A percentile compares a stretch with the other conserved stretches of the same genome.
Conservation (phyloP, 495 filamentous ascomycete species). For the Podospora comata region DNA sequence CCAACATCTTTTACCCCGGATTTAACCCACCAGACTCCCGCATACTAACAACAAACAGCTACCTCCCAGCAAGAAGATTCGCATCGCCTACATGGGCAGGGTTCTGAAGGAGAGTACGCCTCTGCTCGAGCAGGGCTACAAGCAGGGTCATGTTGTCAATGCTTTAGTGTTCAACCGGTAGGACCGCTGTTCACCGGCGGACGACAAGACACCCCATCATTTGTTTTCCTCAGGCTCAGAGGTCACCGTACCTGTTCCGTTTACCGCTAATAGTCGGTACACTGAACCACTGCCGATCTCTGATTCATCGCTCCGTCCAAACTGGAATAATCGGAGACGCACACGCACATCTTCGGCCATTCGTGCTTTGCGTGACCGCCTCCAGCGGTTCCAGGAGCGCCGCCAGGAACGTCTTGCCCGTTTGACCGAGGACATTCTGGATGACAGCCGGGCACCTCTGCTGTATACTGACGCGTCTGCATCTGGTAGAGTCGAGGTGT, state of each 20-base stretch:
- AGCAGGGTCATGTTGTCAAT: constrained; percentile 71
- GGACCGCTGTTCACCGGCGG: constrained; percentile 7
- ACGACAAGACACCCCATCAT: not conserved
- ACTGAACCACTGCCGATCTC: not conserved
- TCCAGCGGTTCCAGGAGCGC: not conserved
- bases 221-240: not conserved
- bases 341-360: not conserved
- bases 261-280: not conserved
- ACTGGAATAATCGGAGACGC: not conserved
- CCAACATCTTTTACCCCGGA: not conserved
- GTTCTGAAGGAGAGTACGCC: constrained; percentile 66
- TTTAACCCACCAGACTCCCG: not conserved
- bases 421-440: not conserved
- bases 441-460: not conserved
- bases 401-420: not conserved
- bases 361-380: not conserved
- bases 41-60: constrained; percentile 40
- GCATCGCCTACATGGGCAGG: constrained; percentile 74
- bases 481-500: not conserved
- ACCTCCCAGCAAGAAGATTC: constrained; percentile 53
- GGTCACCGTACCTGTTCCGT: not conserved
- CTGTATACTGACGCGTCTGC: not conserved
- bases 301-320: not conserved
- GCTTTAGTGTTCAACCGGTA: constrained; percentile 65
- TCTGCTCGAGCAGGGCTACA: constrained; percentile 69